phyloP scores from a whole-genome alignment of 176 grass and related monocot genomes.

The Avena atlantica region DNA sequence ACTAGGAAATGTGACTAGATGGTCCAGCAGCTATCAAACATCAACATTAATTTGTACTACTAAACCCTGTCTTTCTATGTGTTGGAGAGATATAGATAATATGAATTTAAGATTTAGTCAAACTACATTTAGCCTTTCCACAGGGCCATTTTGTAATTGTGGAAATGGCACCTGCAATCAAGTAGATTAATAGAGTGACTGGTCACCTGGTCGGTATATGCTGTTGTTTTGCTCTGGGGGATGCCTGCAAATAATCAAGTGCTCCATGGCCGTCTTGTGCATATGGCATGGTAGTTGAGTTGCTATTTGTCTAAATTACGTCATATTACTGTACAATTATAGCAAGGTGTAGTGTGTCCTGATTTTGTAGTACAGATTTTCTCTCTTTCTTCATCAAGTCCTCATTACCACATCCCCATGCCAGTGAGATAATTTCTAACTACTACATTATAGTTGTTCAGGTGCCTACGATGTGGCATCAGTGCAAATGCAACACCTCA shows the following conservation, averaged over 20 bases:
- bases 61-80: no score
- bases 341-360: background rate
- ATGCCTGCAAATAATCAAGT: background rate
- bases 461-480: conserved; percentile 86
- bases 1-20: background rate
- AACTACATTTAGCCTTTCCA: background rate
- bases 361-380: background rate
- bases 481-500: conserved; percentile 75
- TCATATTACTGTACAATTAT: background rate
- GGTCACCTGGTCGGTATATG: no score
- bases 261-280: background rate
- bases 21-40: background rate
- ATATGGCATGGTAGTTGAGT: background rate
- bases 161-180: background rate
- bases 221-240: background rate
- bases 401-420: background rate
- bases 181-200: background rate
- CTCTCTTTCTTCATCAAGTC: conserved; percentile 1
- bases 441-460: conserved; percentile 58
- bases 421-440: conserved; percentile 46
- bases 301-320: background rate
- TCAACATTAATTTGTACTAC: background rate
- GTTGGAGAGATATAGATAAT: no score
- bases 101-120: no score
- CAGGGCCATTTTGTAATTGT: background rate